These are phyloP conservation scores for Termitomyces sp. DNA, from an alignment of 768 basidiomycete species.

Conservation along the genomic window DNA sequence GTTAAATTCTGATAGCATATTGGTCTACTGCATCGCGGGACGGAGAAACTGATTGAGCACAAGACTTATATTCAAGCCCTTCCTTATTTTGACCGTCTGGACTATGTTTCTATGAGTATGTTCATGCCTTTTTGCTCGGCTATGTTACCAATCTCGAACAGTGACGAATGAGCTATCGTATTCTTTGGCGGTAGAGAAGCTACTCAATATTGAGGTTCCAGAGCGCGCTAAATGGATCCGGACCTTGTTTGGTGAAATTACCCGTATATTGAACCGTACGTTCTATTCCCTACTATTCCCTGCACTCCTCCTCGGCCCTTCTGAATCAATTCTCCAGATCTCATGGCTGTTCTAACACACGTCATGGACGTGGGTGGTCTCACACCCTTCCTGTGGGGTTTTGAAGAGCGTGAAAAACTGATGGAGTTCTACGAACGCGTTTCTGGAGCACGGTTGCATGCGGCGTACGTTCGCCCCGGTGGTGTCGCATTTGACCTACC, in stretches of 20 bases:
- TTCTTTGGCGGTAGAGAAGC: conserved; percentile 95
- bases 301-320: conserved; percentile 1
- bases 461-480: conserved; percentile 96
- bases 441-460: conserved; percentile 93
- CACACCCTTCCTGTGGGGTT: conserved; percentile 99
- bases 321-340: conserved; percentile 38
- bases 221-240: conserved; percentile 98
- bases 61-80: conserved; percentile 97
- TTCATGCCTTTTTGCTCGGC: conserved; percentile 11
- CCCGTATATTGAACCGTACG: conserved; percentile 89
- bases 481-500: conserved; percentile 98
- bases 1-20: conserved; percentile 57
- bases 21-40: conserved; percentile 93
- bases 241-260: conserved; percentile 95
- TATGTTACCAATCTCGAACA: conserved; percentile 21
- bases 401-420: conserved; percentile 99
- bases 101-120: conserved; percentile 99
- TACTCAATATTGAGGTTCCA: conserved; percentile 94
- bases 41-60: conserved; percentile 98
- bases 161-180: conserved; percentile 99
- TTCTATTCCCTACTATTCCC: neutral
- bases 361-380: conserved; percentile 97
- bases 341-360: conserved; percentile 96
- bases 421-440: conserved; percentile 99
- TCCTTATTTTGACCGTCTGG: conserved; percentile 97